These are phyloP conservation scores for Moesziomyces parantarcticus DNA, from an alignment of 1,284 basidiomycete genomes.

Conservation along the genomic window DNA sequence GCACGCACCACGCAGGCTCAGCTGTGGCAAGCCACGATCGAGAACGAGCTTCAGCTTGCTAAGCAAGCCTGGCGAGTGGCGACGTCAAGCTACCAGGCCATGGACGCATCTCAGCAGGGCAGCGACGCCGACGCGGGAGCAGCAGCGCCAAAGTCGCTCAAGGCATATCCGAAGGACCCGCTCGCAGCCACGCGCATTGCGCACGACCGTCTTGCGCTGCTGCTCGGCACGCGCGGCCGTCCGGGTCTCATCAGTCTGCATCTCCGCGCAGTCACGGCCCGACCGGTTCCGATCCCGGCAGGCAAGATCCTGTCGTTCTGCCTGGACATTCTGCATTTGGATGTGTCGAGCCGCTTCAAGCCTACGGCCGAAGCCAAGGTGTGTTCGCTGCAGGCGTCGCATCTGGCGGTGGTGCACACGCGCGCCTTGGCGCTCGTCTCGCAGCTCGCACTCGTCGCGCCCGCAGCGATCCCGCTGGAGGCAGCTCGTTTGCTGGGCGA, in stretches of 20 bases:
- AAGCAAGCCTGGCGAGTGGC: slow-evolving; percentile 27
- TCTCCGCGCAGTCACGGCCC: slow-evolving; percentile 70
- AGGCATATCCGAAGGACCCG: slow-evolving; percentile 27
- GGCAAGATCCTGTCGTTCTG: slow-evolving; percentile 71
- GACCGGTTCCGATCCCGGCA: slow-evolving; percentile 80
- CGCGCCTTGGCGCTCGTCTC: slow-evolving; percentile 38
- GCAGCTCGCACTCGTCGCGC: slow-evolving; percentile 26
- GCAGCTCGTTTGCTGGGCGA: slow-evolving; percentile 23
- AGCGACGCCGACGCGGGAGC: neutral
- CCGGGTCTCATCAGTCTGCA: slow-evolving; percentile 34
- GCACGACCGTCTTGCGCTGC: slow-evolving; percentile 23
- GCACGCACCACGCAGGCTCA: slow-evolving; percentile 50
- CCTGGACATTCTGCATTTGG: slow-evolving; percentile 71
- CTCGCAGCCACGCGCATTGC: slow-evolving; percentile 31
- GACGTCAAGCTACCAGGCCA: slow-evolving; percentile 34
- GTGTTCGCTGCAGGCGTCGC: slow-evolving; percentile 28
- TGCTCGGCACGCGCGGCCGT: slow-evolving; percentile 35
- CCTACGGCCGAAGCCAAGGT: slow-evolving; percentile 42
- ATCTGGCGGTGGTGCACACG: slow-evolving; percentile 26
- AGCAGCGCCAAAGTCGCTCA: slow-evolving; percentile 16
- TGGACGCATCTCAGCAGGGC: neutral
- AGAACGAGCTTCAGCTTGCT: slow-evolving; percentile 29
- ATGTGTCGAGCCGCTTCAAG: slow-evolving; percentile 30
- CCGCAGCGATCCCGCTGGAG: slow-evolving; percentile 28
- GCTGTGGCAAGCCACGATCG: slow-evolving; percentile 49